Base-by-base conservation (phyloP, 2,329 filamentous ascomycete species). In the Epichloe baconii region DNA sequence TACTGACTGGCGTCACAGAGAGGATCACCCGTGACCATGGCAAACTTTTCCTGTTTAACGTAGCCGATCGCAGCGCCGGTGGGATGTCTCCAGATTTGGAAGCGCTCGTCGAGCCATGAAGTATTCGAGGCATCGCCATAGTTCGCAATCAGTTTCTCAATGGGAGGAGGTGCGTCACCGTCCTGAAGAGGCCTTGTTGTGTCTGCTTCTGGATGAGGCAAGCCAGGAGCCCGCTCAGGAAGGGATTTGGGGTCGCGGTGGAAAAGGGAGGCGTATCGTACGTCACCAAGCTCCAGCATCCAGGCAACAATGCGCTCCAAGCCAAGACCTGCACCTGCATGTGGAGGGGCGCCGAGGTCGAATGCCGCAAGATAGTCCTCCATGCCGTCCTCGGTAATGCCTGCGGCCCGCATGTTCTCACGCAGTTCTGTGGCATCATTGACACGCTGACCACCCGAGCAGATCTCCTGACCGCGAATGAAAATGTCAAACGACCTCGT, bases 401-500 rank as follows among this genome's bases (percentile, higher is more conserved):
- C 88, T 46, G 80, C 76, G 46, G 78, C 78, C 53, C 77, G 75
- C 85, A 96, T 89, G 62, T 85, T 86, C 59, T 84, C 77, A 44
- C 83, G 77, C n/a, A 96, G 74, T 62, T 86, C 77, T 4, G 75
- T 70, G 0, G 86, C 78, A 55, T 93, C 83, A 64, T 96, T 86
- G 56, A 96, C 94, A 78, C 90, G 88, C 67, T 96, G 90, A 7
- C 90, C 90, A 59, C 90, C 90, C 1, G 88, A 91, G 44, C 91
- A 82, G 52, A 96, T 93, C 66, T 96, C 90, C 62, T 96, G 90
- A 0, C 90, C 90, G 34, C 90, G 85, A 43, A 95, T 78, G 70
- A 96, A 96, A 52, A 96, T 94, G 64, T 96, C 90, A 60, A 95
- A 96, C 0, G 90, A 95, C 64, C 95, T 95, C 48, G 90, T 96